Percentiles rank a stretch among this genome's conserved stretches.
Conservation (phyloP, 2,329 filamentous ascomycete species). For the Xylariaceae sp. region DNA sequence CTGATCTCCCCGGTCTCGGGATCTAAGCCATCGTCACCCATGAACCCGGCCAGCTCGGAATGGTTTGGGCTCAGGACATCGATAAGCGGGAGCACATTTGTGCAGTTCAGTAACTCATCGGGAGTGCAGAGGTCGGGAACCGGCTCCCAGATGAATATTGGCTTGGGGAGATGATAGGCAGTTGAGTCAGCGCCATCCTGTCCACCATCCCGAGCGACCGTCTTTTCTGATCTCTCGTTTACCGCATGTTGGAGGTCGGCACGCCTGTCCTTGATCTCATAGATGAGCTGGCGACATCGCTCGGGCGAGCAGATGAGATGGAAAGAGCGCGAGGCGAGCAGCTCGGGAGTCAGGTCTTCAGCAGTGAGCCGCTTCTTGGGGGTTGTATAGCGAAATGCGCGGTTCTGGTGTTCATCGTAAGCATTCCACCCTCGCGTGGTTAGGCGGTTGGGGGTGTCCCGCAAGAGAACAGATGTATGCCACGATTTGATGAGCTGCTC, state of each 20-base stretch:
- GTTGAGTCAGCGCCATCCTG: slow-evolving; percentile 1
- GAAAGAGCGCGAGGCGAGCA: slow-evolving; percentile 72
- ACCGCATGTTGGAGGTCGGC: slow-evolving; percentile 34
- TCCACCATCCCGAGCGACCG: not conserved
- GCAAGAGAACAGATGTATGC: slow-evolving; percentile 69
- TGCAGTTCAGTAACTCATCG: slow-evolving; percentile 60
- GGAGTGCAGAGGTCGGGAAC: slow-evolving; percentile 83
- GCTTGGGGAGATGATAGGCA: slow-evolving; percentile 40
- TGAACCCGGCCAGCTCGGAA: slow-evolving; percentile 80
- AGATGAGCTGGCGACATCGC: slow-evolving; percentile 72
- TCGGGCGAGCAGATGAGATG: slow-evolving; percentile 81
- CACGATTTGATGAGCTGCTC: slow-evolving; percentile 64
- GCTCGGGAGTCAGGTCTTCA: slow-evolving; percentile 59
- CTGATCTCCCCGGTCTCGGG: slow-evolving; percentile 52
- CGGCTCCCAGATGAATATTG: slow-evolving; percentile 90
- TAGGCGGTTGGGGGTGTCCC: slow-evolving; percentile 60
- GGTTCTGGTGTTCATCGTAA: slow-evolving; percentile 67
- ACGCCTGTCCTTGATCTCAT: slow-evolving; percentile 61
- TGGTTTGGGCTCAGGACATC: slow-evolving; percentile 78
- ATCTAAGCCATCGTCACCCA: slow-evolving; percentile 59
- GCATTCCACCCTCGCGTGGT: slow-evolving; percentile 94
- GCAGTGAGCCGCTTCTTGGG: slow-evolving; percentile 79
- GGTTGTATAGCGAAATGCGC: slow-evolving; percentile 82
- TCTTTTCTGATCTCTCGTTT: not conserved
- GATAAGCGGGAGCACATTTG: slow-evolving; percentile 57